Evolutionary conservation across 306 rosid species (phyloP), one percentile per base, ranked within the genome.

Genomic region (Senna siamea): DNA sequence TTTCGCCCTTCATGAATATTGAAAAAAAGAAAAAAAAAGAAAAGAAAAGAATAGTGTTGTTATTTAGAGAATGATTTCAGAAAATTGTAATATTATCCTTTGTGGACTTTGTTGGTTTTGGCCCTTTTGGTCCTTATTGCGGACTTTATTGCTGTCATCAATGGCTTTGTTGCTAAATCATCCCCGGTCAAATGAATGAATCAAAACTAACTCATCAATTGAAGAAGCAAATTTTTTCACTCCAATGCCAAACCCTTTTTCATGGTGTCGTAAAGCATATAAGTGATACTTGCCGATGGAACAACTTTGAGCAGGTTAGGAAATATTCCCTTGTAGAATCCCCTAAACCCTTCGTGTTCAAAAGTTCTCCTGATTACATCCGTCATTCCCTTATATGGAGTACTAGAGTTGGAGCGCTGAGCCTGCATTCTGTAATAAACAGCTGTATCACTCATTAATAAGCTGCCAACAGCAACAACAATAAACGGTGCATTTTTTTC

Each of bases 291-390:
- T 73, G 98, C 98, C 1, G 96, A 87, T 0, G 97, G 97, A 46
- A 94, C 96, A 35, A 94, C 96, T 87, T 94, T 94, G 74, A 94
- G 97, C 69, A 94, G 79, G 84, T 87, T 91, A 13, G 98, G 98
- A 77, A 94, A 84, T 73, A 94, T 70, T 76, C 98, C 98, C 80
- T 90, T 90, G 84, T 88, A 90, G 85, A 90, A 90, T 28, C 96
- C 91, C 57, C 86, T 56, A 41, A 47, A 69, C 57, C 96, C 93
- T 79, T 90, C 93, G 17, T 26, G 71, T 66, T 78, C 47, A 58
- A 86, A 59, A 40, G 96, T 90, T 81, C 83, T 86, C 91, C 81
- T 63, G 82, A 88, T 88, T 46, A 90, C 93, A 77, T 90, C 88
- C 12, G 84, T 32, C 91, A 90, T 90, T 51, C 96, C 92, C 53